A percentile compares a stretch with the other conserved stretches of the same genome.
Evolutionary conservation across 208 protist species (phyloP).

Genomic region (Leishmania mexicana): DNA sequence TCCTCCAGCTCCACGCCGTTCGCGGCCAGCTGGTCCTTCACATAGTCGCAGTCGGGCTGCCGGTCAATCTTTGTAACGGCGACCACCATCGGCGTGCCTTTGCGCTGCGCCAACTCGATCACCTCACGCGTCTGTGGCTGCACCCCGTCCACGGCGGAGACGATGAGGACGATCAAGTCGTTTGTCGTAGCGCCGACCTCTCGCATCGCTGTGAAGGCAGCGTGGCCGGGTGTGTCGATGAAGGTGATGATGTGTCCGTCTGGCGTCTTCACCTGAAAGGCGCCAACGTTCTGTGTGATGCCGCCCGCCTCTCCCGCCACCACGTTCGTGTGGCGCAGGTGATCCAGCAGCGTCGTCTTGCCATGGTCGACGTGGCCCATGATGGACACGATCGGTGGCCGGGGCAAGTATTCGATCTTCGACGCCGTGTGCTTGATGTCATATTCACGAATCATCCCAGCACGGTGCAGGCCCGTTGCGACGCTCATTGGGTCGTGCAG

Average conservation of each 20-base stretch:
- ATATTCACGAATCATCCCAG: slow-evolving; percentile 77
- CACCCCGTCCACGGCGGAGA: slow-evolving; percentile 96
- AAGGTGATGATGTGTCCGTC: slow-evolving; percentile 91
- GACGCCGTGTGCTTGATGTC: slow-evolving; percentile 87
- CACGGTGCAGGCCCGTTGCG: slow-evolving; percentile 76
- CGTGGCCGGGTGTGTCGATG: slow-evolving; percentile 98
- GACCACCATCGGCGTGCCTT: slow-evolving; percentile 92
- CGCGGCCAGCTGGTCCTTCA: slow-evolving; percentile 84
- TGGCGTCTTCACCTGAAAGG: slow-evolving; percentile 77
- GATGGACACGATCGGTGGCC: slow-evolving; percentile 96
- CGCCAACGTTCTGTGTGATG: slow-evolving; percentile 98
- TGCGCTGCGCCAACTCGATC: slow-evolving; percentile 72
- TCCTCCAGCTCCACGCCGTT: slow-evolving; percentile 91
- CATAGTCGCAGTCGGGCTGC: slow-evolving; percentile 68
- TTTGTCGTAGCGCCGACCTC: slow-evolving; percentile 93
- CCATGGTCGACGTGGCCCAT: slow-evolving; percentile 99
- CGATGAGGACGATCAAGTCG: slow-evolving; percentile 97
- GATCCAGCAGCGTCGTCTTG: slow-evolving; percentile 97
- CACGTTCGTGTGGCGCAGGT: slow-evolving; percentile 93
- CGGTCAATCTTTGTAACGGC: slow-evolving; percentile 98
- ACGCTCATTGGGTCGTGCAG: slow-evolving; percentile 81
- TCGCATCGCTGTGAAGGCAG: slow-evolving; percentile 95
- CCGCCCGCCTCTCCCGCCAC: slow-evolving; percentile 95
- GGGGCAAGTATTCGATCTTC: slow-evolving; percentile 70
- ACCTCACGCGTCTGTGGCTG: slow-evolving; percentile 95